Conservation (phyloP, 2,329 filamentous ascomycete species). For the Nothophoma quercina region DNA sequence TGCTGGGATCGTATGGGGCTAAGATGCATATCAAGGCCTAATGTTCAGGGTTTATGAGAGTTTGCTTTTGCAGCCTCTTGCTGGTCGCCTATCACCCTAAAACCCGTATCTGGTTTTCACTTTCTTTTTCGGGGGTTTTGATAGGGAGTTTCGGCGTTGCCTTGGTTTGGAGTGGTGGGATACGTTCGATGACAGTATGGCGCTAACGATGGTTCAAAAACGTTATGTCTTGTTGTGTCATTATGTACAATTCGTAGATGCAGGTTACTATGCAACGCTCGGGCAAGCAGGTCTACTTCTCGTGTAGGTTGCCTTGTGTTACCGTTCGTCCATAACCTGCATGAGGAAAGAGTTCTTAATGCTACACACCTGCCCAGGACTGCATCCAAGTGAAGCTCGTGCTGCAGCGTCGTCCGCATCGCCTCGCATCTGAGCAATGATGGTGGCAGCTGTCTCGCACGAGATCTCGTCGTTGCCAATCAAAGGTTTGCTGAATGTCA, state of each 20-base stretch:
- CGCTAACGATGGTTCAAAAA: neutral
- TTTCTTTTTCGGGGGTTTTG: neutral
- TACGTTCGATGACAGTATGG: neutral
- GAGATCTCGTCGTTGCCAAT: conserved; percentile 30
- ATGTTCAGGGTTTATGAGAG: neutral
- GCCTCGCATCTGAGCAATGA: conserved; percentile 40
- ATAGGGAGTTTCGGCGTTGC: conserved; percentile 3
- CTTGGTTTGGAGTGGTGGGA: too few species aligned
- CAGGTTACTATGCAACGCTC: too few species aligned
- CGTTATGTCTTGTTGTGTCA: too few species aligned
- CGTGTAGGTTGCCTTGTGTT: neutral
- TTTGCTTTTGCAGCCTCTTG: neutral
- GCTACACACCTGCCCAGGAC: conserved; percentile 23
- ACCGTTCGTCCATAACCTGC: conserved; percentile 34
- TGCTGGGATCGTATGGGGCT: neutral
- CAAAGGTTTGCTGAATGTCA: neutral
- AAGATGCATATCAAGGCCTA: neutral
- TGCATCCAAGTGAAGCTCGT: conserved; percentile 31
- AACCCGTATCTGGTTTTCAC: neutral
- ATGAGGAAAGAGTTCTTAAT: conserved; percentile 36
- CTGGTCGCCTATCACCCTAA: neutral
- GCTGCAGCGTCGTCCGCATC: conserved; percentile 29
- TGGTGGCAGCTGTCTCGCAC: conserved; percentile 37
- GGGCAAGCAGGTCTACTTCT: too few species aligned
- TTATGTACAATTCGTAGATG: too few species aligned